phyloP scores from a whole-genome alignment of 108 stramenopile species.

The Skeletonema grethae region DNA sequence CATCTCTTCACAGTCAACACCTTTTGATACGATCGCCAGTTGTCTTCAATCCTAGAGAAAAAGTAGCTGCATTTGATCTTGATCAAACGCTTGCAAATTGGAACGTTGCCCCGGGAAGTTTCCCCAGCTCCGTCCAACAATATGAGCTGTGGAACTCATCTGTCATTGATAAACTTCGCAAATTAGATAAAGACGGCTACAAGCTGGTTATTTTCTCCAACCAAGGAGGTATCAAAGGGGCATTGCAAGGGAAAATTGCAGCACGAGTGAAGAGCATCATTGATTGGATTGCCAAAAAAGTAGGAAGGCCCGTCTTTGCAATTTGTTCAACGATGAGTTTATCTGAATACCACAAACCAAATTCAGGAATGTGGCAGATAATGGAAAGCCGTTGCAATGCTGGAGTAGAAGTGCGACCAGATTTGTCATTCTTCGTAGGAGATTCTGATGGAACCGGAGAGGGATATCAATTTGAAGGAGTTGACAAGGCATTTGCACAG shows the following conservation, averaged over 20 bases:
- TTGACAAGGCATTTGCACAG: slow-evolving; percentile 69
- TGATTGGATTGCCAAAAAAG: slow-evolving; percentile 67
- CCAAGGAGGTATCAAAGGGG: slow-evolving; percentile 73
- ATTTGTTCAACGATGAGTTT: slow-evolving; percentile 60
- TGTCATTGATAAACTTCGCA: slow-evolving; percentile 56
- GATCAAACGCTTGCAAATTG: slow-evolving; percentile 77
- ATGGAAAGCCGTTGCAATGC: slow-evolving; percentile 47
- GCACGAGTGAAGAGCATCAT: slow-evolving; percentile 58
- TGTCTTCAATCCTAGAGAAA: slow-evolving; percentile 15
- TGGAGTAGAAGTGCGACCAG: slow-evolving; percentile 43
- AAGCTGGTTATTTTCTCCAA: slow-evolving; percentile 73
- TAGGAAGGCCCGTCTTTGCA: slow-evolving; percentile 68
- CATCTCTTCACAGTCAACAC: slow-evolving; percentile 37
- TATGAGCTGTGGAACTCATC: slow-evolving; percentile 71
- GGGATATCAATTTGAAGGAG: slow-evolving; percentile 67
- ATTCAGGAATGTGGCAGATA: slow-evolving; percentile 65
- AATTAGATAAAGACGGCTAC: slow-evolving; percentile 61
- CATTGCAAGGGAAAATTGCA: slow-evolving; percentile 75
- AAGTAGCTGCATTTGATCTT: slow-evolving; percentile 83
- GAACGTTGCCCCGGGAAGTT: slow-evolving; percentile 43
- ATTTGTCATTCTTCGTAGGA: slow-evolving; percentile 78
- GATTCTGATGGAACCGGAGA: slow-evolving; percentile 62
- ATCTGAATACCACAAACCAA: slow-evolving; percentile 78
- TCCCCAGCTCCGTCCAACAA: slow-evolving; percentile 60
- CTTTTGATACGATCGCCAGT: slow-evolving; percentile 28